Evolutionary conservation across 2,329 filamentous ascomycete genomes (phyloP), one percentile per base, ranked within the genome.

Genomic region (Alternaria ventricosa): DNA sequence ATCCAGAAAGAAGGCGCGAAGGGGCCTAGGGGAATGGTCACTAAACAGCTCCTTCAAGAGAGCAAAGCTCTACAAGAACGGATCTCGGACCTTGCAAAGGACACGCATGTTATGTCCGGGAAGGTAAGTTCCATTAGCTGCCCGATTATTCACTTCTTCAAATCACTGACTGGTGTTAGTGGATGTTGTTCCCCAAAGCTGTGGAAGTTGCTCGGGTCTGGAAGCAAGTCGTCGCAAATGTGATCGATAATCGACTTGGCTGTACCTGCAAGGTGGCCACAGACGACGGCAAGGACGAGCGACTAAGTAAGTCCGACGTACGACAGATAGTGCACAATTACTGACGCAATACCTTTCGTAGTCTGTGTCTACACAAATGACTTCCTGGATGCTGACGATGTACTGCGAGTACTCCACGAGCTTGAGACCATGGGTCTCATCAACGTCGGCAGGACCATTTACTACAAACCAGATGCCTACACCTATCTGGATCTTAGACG

Each of bases 331-430:
- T n/a, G 10, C 13, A 36, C 15, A 27, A 5, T 5, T 41, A 46
- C 27, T 43, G 44, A 33, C 28, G 15, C 4, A 25, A 41, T 12
- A 36, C 28, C n/a, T 27, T 12, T 8, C 20, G 6, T 23, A 69
- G 61, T 69, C 25, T 94, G 91, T 68, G 83, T 96, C 8, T 96
- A 96, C 78, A 96, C 92, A 6, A 82, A 83, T 45, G 88, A 97
- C 76, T 96, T 94, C 74, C 82, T 82, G 27, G 89, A 96, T 74
- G 84, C 81, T 55, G 81, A 84, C 5, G 92, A 96, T 74, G 86
- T 96, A 6, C 84, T 83, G 27, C 85, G 91, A 46, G 91, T 96
- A 5, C 81, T 95, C 43, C 75, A 83, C 61, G 86, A 83, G 67
- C 78, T 96, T 65, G 85, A 86, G 55, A 83, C 88, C 59, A 81